These are phyloP conservation scores for Parathielavia appendiculata DNA, from an alignment of 495 filamentous ascomycete species.

Conservation along the genomic window DNA sequence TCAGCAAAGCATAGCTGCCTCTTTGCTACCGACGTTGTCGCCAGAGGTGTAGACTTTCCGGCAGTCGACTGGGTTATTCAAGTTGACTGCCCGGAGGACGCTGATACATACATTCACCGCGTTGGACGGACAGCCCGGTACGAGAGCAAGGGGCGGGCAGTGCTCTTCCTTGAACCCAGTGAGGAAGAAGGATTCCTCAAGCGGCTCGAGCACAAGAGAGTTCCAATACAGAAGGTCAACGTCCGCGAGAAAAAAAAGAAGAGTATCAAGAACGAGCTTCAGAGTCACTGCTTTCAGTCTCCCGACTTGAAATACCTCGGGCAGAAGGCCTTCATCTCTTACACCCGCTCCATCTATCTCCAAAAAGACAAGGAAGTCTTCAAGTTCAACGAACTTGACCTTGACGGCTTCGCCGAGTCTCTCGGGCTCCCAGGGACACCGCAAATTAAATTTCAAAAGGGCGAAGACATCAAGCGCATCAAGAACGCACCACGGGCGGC, in stretches of 20 bases:
- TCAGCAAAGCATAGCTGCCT: slow-evolving; percentile 75
- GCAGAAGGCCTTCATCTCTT: slow-evolving; percentile 91
- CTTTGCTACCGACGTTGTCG: slow-evolving; percentile 92
- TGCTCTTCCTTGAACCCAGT: slow-evolving; percentile 85
- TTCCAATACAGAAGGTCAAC: slow-evolving; percentile 77
- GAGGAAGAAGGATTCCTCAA: slow-evolving; percentile 85
- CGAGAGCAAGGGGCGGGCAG: slow-evolving; percentile 77
- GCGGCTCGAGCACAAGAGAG: slow-evolving; percentile 78
- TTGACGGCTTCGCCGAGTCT: slow-evolving; percentile 81
- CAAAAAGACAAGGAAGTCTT: slow-evolving; percentile 94
- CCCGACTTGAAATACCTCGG: slow-evolving; percentile 91
- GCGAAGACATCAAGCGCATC: slow-evolving; percentile 72
- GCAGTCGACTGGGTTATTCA: slow-evolving; percentile 98
- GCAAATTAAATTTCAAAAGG: slow-evolving; percentile 85
- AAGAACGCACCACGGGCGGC: slow-evolving; percentile 76
- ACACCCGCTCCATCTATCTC: slow-evolving; percentile 73
- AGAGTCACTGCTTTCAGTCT: slow-evolving; percentile 92
- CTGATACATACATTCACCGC: slow-evolving; percentile 95
- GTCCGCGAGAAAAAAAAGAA: slow-evolving; percentile 85
- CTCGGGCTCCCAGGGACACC: slow-evolving; percentile 86
- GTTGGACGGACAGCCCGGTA: slow-evolving; percentile 94
- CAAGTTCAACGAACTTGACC: slow-evolving; percentile 67
- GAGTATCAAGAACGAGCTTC: slow-evolving; percentile 73
- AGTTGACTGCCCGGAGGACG: slow-evolving; percentile 90
- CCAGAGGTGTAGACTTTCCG: slow-evolving; percentile 90